Evolutionary conservation across 768 basidiomycete genomes (phyloP), one percentile per base, ranked within the genome.

Genomic region (Rhizopogon vulgaris): DNA sequence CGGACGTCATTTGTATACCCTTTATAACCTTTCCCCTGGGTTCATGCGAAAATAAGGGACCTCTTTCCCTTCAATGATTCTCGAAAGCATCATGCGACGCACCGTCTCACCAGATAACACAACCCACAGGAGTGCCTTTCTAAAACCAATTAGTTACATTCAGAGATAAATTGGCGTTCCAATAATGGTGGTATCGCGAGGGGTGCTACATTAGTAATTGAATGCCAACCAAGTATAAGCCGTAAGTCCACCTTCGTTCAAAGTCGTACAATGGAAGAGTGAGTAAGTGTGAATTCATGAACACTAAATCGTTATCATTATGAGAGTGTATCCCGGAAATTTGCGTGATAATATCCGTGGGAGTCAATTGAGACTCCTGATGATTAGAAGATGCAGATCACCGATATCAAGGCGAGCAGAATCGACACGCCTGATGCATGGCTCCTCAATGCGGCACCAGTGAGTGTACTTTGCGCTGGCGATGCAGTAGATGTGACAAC

Each of bases 391-490:
- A 40, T 41, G 18, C 59, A 55, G 54, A 53, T 55, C 45, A 58
- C 11, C 36, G 57, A 45, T 37, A 52, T 36, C 41, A 68, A 50
- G 8, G 56, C 51, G 38, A 60, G 41, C 6, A 57, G 7, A 22
- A 69, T 30, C 28, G 53, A 60, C 6, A 51, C 51, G 24, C 54
- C 38, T 14, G 68, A 54, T 5, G 27, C 41, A 30, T 56, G 59
- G 15, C 60, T 66, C 51, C 41, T 43, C 68, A 62, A 60, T 37
- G 68, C 68, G 10, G 63, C 56, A 6, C 27, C 45, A 2, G 45
- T 46, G 28, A 30, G 28, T 8, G 42, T 62, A 4, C 63, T 58
- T 36, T 56, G 53, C 10, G 58, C 28, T 28, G 66, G 32, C 11
- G 60, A 43, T 8, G 53, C 30, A 17, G 27, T 6, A 1, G 57